Evolutionary conservation across 176 grass and related monocot genomes (phyloP).

Genomic region (Oryza glaberrima): DNA sequence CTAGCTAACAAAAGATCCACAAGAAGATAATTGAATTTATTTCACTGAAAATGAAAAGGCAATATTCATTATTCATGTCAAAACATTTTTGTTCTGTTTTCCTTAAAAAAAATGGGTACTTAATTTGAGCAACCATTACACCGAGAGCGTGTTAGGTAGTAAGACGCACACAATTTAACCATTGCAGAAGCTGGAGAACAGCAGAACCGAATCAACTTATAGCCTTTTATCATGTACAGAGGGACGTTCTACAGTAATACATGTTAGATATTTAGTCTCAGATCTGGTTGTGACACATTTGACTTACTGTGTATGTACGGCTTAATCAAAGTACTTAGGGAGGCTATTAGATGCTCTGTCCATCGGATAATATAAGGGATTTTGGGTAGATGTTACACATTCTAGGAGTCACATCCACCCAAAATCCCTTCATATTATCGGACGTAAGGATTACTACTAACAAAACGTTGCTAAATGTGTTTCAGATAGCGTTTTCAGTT

Average conservation of each 20-base stretch:
- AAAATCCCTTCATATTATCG: too few species aligned
- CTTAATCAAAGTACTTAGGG: constrained; percentile 6
- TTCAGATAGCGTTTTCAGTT: too few species aligned
- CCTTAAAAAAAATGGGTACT: neutral
- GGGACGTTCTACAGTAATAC: neutral
- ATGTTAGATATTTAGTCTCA: constrained; percentile 5
- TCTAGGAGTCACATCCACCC: too few species aligned
- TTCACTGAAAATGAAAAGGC: neutral
- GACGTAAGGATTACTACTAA: too few species aligned
- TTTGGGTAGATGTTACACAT: too few species aligned
- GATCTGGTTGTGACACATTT: constrained; percentile 28
- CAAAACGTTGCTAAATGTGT: too few species aligned
- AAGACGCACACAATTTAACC: constrained; percentile 6
- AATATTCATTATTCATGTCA: too few species aligned
- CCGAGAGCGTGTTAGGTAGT: neutral
- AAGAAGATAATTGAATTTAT: neutral
- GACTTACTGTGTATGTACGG: constrained; percentile 27
- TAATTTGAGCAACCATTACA: neutral
- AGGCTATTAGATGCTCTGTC: neutral
- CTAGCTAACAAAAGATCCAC: neutral
- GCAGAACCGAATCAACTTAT: neutral
- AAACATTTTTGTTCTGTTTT: neutral
- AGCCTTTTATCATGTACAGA: constrained; percentile 18
- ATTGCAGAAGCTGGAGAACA: neutral
- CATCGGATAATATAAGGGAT: too few species aligned